These are phyloP conservation scores for Pseudopithomyces maydicus DNA, from an alignment of 2,329 filamentous ascomycete genomes.

Conservation along the genomic window DNA sequence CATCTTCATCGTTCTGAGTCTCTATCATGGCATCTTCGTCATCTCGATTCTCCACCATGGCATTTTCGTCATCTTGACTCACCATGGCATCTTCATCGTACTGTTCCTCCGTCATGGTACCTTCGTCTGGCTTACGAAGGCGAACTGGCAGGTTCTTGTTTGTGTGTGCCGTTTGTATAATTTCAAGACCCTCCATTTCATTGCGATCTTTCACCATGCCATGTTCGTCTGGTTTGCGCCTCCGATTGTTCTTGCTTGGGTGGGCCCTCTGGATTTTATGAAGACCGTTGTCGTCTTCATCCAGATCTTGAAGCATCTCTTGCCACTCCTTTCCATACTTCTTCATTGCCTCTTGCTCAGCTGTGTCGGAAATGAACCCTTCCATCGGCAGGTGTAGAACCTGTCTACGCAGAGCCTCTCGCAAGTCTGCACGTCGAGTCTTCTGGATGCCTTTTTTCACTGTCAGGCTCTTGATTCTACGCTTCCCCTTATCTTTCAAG, in stretches of 20 bases:
- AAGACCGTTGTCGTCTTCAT: not conserved
- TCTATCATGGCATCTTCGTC: too few relatives aligned
- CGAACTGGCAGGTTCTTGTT: too few relatives aligned
- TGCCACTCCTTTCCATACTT: not conserved
- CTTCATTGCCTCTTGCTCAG: not conserved
- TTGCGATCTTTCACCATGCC: too few relatives aligned
- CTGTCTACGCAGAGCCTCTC: not conserved
- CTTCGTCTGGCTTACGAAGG: too few relatives aligned
- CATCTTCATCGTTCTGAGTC: too few relatives aligned
- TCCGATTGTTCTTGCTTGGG: not conserved
- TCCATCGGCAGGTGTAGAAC: not conserved
- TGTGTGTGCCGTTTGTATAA: too few relatives aligned
- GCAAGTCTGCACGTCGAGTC: not conserved
- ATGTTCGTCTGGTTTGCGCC: not conserved
- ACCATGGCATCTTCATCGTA: too few relatives aligned
- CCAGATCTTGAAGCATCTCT: not conserved
- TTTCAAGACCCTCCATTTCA: too few relatives aligned
- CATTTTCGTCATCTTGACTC: too few relatives aligned
- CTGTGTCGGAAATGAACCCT: not conserved
- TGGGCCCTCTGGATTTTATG: not conserved
- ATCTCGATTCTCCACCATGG: too few relatives aligned
- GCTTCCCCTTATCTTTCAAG: not conserved
- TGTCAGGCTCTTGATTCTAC: not conserved
- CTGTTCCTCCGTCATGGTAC: too few relatives aligned
- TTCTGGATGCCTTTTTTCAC: not conserved